phyloP scores from a whole-genome alignment of 1,284 basidiomycete species.

The Cyathus olla region DNA sequence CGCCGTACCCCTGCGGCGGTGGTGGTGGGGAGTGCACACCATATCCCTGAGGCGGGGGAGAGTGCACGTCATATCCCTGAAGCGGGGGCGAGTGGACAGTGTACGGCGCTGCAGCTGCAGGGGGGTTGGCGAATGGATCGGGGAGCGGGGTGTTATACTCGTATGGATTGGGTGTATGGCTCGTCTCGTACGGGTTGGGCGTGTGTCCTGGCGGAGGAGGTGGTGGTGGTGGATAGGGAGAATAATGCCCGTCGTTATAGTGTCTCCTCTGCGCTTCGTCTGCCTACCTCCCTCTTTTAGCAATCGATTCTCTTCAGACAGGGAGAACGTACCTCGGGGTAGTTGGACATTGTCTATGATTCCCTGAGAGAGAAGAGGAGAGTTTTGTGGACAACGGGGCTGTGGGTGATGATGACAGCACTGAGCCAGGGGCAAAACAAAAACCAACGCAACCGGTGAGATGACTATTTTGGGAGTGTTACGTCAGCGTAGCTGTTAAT shows the following conservation, averaged over 20 bases:
- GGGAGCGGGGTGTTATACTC: background rate
- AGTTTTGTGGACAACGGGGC: too few relatives aligned
- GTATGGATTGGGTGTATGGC: too few relatives aligned
- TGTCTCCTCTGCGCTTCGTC: constrained; percentile 66
- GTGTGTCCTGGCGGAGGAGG: constrained; percentile 30
- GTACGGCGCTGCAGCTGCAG: background rate
- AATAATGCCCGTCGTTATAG: constrained; percentile 65
- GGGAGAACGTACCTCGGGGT: constrained; percentile 47
- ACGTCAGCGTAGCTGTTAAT: too few relatives aligned
- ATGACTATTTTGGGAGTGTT: too few relatives aligned
- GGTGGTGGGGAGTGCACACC: too few relatives aligned
- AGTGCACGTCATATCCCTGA: background rate
- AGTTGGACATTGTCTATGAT: constrained; percentile 60
- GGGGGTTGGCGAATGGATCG: background rate
- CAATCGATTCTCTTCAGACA: too few relatives aligned
- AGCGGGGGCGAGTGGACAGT: background rate
- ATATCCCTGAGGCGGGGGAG: too few relatives aligned
- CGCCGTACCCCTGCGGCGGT: constrained; percentile 21
- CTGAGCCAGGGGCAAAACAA: too few relatives aligned
- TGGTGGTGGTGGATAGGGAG: constrained; percentile 48
- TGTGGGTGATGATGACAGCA: too few relatives aligned
- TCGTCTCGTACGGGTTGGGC: background rate
- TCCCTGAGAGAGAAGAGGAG: too few relatives aligned
- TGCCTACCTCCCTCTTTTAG: constrained; percentile 41
- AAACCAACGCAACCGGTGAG: too few relatives aligned